These are phyloP conservation scores for Phoenix roebelenii DNA, from an alignment of 176 grass and related monocot species.

Conservation along the genomic window DNA sequence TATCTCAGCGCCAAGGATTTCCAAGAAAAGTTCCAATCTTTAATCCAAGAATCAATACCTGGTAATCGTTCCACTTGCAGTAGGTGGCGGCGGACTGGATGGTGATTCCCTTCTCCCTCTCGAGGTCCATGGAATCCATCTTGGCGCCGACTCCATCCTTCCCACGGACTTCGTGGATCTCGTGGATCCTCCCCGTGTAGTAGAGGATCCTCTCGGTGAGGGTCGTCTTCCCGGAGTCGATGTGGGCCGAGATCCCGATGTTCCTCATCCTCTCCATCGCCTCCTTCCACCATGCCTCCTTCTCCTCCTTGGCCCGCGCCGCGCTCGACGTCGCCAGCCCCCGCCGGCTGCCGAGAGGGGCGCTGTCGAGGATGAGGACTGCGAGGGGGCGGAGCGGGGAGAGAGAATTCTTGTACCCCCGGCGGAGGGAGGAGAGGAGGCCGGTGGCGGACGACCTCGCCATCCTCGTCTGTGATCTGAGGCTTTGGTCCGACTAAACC, in stretches of 20 bases:
- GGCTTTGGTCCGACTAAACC: neutral
- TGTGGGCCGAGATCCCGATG: slow-evolving; percentile 94
- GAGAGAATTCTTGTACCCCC: neutral
- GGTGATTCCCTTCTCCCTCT: slow-evolving; percentile 93
- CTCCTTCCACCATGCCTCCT: slow-evolving; percentile 69
- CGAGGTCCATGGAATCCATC: slow-evolving; percentile 99
- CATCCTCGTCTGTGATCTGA: slow-evolving; percentile 11
- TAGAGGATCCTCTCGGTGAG: slow-evolving; percentile 86
- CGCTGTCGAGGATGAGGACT: slow-evolving; percentile 1
- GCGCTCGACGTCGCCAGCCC: slow-evolving; percentile 18
- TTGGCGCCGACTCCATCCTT: slow-evolving; percentile 82
- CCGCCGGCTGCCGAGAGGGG: neutral
- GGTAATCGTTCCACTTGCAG: slow-evolving; percentile 93
- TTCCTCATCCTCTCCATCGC: slow-evolving; percentile 86
- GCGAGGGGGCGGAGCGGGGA: neutral
- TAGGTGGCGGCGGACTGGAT: slow-evolving; percentile 97
- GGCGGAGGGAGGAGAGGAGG: slow-evolving; percentile 22
- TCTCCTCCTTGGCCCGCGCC: slow-evolving; percentile 59
- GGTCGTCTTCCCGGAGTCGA: slow-evolving; percentile 97
- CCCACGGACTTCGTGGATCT: slow-evolving; percentile 97
- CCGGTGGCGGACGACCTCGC: slow-evolving; percentile 23
- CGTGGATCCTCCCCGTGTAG: slow-evolving; percentile 89
- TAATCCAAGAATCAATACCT: slow-evolving; percentile 21
- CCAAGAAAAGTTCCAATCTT: neutral
- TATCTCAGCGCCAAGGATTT: too few relatives aligned